A percentile compares a stretch with the other conserved stretches of the same genome.
Evolutionary conservation across 805 yeast genomes (phyloP).

Genomic region (Danielia reshetovae): DNA sequence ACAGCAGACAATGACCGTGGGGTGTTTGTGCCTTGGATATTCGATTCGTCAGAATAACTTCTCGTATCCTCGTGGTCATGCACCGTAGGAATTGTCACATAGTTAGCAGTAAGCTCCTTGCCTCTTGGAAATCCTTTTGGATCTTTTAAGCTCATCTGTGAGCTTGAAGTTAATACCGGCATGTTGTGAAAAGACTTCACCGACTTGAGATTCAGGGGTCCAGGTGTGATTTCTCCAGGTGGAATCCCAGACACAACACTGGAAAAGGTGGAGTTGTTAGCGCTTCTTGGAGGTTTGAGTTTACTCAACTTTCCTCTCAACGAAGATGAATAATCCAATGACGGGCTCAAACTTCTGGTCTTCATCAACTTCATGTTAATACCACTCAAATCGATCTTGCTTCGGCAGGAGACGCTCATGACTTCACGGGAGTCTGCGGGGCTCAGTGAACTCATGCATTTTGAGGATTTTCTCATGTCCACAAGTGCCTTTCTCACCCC

Average conservation of each 20-base stretch:
- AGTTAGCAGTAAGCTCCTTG: background rate
- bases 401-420: background rate
- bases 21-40: no score
- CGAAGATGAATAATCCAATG: background rate
- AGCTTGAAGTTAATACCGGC: no score
- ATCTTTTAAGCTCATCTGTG: background rate
- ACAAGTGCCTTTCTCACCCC: slow-evolving; percentile 24
- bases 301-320: background rate
- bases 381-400: background rate
- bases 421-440: no score
- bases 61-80: background rate
- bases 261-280: no score
- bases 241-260: no score
- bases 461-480: slow-evolving; percentile 8
- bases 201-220: no score
- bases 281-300: no score
- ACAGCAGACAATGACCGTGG: no score
- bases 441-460: no score
- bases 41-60: background rate
- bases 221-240: no score
- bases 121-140: background rate
- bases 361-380: background rate
- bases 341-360: slow-evolving; percentile 1
- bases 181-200: no score
- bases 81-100: background rate